Evolutionary conservation across 2,329 filamentous ascomycete species (phyloP).

Genomic region (Sporothrix protearum): DNA sequence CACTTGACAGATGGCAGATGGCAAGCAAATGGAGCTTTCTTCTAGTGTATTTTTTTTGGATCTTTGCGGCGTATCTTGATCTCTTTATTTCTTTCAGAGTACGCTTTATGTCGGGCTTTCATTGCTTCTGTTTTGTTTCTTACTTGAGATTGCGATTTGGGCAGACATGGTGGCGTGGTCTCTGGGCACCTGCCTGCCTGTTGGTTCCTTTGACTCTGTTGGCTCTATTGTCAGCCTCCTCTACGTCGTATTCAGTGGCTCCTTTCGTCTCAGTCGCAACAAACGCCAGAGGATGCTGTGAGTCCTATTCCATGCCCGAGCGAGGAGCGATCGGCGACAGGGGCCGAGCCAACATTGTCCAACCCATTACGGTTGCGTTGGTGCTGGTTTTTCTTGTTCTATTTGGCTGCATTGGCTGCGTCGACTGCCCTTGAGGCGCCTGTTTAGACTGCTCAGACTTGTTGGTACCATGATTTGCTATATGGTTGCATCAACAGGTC

Average conservation of each 20-base stretch:
- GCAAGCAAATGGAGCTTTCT: neutral
- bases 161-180: neutral
- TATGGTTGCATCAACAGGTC: constrained; percentile 18
- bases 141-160: neutral
- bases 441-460: neutral
- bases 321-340: constrained; percentile 19
- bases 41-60: neutral
- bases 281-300: constrained; percentile 7
- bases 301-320: constrained; percentile 16
- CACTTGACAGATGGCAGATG: constrained; percentile 1
- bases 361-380: neutral
- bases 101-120: neutral
- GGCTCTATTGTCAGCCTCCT: neutral
- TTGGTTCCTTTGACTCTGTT: neutral
- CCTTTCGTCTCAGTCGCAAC: no score
- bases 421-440: neutral
- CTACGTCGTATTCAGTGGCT: neutral
- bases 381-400: neutral
- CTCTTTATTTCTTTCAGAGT: neutral
- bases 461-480: constrained; percentile 3
- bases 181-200: neutral
- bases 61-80: neutral
- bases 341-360: neutral
- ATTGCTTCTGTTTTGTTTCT: neutral
- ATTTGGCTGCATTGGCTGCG: neutral